These are phyloP conservation scores for Wickerhamiella brachini DNA, from an alignment of 805 yeast species.

Conservation along the genomic window DNA sequence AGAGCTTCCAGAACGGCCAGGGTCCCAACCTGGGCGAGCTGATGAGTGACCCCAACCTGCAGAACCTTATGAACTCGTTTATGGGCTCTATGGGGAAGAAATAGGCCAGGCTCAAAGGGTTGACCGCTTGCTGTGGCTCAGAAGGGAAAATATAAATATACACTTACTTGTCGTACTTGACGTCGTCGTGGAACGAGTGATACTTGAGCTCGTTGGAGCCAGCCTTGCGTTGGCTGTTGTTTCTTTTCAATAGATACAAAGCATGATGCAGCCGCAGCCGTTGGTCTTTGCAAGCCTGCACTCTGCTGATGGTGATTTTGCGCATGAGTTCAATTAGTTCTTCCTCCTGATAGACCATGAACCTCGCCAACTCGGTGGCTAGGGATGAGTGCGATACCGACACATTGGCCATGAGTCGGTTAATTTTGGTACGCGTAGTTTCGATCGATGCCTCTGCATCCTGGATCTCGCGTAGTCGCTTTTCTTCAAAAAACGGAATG, in stretches of 20 bases:
- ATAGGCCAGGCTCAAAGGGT: neutral
- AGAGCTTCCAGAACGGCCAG: constrained; percentile 56
- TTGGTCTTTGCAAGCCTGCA: constrained; percentile 15
- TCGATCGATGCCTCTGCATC: constrained; percentile 21
- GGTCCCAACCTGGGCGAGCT: constrained; percentile 46
- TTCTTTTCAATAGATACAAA: neutral
- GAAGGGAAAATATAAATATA: neutral
- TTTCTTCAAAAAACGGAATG: constrained; percentile 22
- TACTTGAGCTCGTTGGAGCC: neutral
- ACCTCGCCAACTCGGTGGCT: constrained; percentile 27
- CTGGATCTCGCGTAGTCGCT: constrained; percentile 22
- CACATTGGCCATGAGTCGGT: constrained; percentile 21
- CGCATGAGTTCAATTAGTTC: constrained; percentile 19
- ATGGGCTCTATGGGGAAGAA: neutral
- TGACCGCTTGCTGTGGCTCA: no score
- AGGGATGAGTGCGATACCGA: constrained; percentile 24
- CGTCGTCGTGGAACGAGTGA: neutral
- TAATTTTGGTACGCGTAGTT: constrained; percentile 18
- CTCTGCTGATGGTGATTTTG: constrained; percentile 10
- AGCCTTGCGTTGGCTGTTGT: neutral
- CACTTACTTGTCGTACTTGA: neutral
- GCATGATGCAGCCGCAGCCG: constrained; percentile 11
- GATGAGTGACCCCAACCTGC: constrained; percentile 70
- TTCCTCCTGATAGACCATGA: constrained; percentile 23
- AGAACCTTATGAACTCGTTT: constrained; percentile 30